A percentile compares a stretch with the other conserved stretches of the same genome.
Evolutionary conservation across 1,284 basidiomycete genomes (phyloP).

Genomic region (Ceratobasidium sp.): DNA sequence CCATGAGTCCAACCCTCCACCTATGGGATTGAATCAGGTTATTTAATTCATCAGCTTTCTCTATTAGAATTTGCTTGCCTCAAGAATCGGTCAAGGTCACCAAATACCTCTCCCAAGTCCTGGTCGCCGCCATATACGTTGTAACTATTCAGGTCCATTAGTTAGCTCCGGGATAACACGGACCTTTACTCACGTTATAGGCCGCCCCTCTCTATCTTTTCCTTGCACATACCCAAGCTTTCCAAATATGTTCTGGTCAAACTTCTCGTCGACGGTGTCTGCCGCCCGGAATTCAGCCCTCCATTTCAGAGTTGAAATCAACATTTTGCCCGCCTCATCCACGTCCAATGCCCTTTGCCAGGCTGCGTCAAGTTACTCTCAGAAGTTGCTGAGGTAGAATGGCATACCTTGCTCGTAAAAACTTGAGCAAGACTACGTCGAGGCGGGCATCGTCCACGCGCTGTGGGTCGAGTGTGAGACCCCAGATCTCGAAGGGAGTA

Average conservation of each 20-base stretch:
- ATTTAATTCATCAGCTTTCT: not conserved
- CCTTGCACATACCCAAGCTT: conserved; percentile 69
- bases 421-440: conserved; percentile 78
- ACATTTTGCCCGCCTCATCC: conserved; percentile 64
- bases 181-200: conserved; percentile 61
- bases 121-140: conserved; percentile 68
- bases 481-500: conserved; percentile 67
- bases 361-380: conserved; percentile 1
- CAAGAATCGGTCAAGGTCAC: conserved; percentile 72
- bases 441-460: conserved; percentile 61
- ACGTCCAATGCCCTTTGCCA: conserved; percentile 61
- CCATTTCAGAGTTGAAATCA: conserved; percentile 74
- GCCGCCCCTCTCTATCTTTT: conserved; percentile 68
- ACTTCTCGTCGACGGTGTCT: conserved; percentile 65
- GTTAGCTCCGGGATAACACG: not conserved
- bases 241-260: conserved; percentile 69
- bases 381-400: not conserved
- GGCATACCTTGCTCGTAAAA: conserved; percentile 72
- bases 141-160: conserved; percentile 27
- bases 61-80: conserved; percentile 56
- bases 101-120: conserved; percentile 69
- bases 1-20: conserved; percentile 79
- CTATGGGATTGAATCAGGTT: conserved; percentile 52
- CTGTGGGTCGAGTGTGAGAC: conserved; percentile 65
- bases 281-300: conserved; percentile 71